Percentiles rank a stretch among this genome's conserved stretches.
Conservation (phyloP, 2,329 filamentous ascomycete genomes). For the Apiospora aurea region DNA sequence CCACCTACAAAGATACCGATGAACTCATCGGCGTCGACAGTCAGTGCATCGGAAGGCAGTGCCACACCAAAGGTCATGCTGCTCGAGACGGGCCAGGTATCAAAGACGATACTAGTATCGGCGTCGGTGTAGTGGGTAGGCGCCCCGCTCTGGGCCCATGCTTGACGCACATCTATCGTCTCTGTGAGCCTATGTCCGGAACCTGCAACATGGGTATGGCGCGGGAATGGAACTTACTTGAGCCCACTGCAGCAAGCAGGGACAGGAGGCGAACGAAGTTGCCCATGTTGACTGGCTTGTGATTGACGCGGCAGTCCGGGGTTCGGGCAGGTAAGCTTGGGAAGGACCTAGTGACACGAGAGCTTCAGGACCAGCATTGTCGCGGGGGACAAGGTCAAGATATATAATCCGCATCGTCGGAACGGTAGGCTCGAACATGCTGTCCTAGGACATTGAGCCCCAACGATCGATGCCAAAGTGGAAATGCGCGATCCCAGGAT, state of each 20-base stretch:
- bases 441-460: no score
- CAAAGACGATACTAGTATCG: slow-evolving; percentile 60
- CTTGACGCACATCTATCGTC: slow-evolving; percentile 24
- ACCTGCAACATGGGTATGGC: no score
- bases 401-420: background rate
- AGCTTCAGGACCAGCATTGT: background rate
- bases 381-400: background rate
- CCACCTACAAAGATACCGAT: slow-evolving; percentile 53
- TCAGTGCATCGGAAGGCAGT: slow-evolving; percentile 56
- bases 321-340: background rate
- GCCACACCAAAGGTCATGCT: slow-evolving; percentile 62
- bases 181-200: background rate
- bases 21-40: slow-evolving; percentile 60
- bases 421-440: background rate
- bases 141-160: slow-evolving; percentile 25
- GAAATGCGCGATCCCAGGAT: background rate
- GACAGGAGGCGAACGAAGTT: slow-evolving; percentile 20
- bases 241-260: slow-evolving; percentile 23
- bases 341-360: slow-evolving; percentile 5
- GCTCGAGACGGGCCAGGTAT: slow-evolving; percentile 55
- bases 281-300: slow-evolving; percentile 22
- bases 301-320: slow-evolving; percentile 4
- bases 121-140: slow-evolving; percentile 29
- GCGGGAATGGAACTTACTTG: background rate
- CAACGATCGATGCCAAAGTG: background rate